Percentiles rank a stretch among this genome's conserved stretches.
These are phyloP conservation scores for Scheffersomyces segobiensis DNA, from an alignment of 1,139 yeast species.

Conservation along the genomic window DNA sequence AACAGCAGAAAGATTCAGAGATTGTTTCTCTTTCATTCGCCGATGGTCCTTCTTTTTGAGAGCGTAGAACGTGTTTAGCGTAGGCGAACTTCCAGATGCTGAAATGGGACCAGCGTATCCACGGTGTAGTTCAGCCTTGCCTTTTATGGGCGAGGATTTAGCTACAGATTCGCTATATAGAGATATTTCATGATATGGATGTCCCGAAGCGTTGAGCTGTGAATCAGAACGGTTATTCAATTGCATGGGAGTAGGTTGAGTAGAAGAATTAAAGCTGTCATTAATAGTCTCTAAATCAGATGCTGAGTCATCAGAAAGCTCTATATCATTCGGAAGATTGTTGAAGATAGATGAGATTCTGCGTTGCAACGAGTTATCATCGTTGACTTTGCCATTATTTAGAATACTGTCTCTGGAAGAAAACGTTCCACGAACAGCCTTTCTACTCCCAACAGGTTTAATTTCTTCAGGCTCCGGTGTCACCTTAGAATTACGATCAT, in stretches of 20 bases:
- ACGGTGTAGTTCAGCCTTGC: conserved; percentile 25
- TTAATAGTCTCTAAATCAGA: conserved; percentile 41
- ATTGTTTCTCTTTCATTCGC: conserved; percentile 25
- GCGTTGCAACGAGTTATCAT: conserved; percentile 17
- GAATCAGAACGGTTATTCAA: neutral
- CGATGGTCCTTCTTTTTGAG: conserved; percentile 24
- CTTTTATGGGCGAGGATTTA: conserved; percentile 29
- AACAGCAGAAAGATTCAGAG: conserved; percentile 34
- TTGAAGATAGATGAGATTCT: conserved; percentile 43
- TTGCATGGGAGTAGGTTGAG: conserved; percentile 4
- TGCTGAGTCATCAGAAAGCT: conserved; percentile 49
- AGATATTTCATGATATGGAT: conserved; percentile 22
- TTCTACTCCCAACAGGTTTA: neutral
- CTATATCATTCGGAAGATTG: conserved; percentile 51
- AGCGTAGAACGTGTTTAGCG: conserved; percentile 46
- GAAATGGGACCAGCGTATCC: conserved; percentile 38
- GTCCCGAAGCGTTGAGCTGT: conserved; percentile 1
- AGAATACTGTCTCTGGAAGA: neutral
- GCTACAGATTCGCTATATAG: conserved; percentile 31
- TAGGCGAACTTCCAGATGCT: conserved; percentile 23
- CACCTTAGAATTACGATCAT: neutral
- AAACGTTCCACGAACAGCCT: neutral
- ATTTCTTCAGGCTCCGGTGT: neutral
- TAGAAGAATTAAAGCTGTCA: conserved; percentile 10
- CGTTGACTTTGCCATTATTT: neutral